phyloP scores from a whole-genome alignment of 23 red algal species.

The Rhodosorus marinus region DNA sequence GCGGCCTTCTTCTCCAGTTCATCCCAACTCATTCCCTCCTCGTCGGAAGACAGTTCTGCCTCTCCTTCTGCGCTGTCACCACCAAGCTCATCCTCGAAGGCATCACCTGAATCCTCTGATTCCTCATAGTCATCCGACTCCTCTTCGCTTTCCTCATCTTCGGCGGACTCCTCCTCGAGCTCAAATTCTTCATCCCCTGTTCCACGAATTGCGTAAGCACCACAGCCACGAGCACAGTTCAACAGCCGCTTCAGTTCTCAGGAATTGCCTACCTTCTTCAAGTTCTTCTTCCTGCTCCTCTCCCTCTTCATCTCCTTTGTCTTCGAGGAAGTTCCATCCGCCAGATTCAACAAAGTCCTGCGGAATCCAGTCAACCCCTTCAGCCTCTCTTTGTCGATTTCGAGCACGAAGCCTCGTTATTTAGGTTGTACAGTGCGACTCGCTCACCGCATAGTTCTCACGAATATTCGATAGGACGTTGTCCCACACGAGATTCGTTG shows the following conservation, averaged over 20 bases:
- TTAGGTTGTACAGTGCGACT: no score
- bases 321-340: slow-evolving; percentile 89
- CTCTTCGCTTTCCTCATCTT: slow-evolving; percentile 23
- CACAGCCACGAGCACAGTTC: no score
- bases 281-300: no score
- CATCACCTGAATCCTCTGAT: slow-evolving; percentile 43
- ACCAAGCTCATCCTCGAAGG: slow-evolving; percentile 53
- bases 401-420: no score
- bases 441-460: no score
- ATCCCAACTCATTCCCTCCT: slow-evolving; percentile 88
- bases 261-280: no score
- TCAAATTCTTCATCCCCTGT: no score
- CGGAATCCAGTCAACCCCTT: no score
- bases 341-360: slow-evolving; percentile 78
- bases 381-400: no score
- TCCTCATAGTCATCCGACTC: slow-evolving; percentile 56
- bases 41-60: slow-evolving; percentile 68
- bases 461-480: slow-evolving; percentile 72
- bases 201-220: no score
- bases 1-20: slow-evolving; percentile 60
- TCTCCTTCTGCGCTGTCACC: slow-evolving; percentile 70
- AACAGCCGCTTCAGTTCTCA: no score
- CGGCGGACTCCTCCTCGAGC: slow-evolving; percentile 26
- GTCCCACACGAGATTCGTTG: slow-evolving; percentile 76
- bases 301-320: no score